phyloP scores from a whole-genome alignment of 2,329 filamentous ascomycete species.

The Fusarium nematophilum region DNA sequence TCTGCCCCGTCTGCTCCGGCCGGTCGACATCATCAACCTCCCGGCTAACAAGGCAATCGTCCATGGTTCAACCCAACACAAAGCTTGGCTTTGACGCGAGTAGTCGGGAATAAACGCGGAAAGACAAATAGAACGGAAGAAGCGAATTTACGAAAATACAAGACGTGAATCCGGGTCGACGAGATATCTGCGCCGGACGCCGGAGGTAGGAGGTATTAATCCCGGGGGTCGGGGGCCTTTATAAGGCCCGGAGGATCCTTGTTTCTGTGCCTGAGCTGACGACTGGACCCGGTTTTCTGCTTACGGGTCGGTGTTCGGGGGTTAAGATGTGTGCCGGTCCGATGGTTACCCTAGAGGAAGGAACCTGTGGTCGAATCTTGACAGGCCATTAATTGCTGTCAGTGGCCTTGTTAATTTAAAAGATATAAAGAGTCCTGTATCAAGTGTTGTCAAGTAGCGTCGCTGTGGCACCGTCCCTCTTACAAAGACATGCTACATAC shows the following conservation, averaged over 20 bases:
- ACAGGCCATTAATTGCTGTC: too few relatives aligned
- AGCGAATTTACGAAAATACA: background rate
- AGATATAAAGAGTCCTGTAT: background rate
- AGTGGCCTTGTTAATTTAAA: too few relatives aligned
- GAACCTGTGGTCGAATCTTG: too few relatives aligned
- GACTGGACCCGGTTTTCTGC: background rate
- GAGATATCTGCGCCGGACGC: background rate
- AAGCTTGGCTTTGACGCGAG: too few relatives aligned
- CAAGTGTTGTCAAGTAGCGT: background rate
- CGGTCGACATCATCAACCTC: constrained; percentile 10
- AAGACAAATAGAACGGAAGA: background rate
- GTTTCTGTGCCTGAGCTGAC: background rate
- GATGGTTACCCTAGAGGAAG: too few relatives aligned
- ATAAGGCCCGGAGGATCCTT: constrained; percentile 11
- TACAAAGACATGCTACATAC: too few relatives aligned
- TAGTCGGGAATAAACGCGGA: too few relatives aligned
- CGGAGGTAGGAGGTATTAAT: constrained; percentile 30
- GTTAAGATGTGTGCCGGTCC: background rate
- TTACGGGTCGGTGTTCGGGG: background rate
- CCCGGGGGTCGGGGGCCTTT: constrained; percentile 28
- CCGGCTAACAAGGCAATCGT: constrained; percentile 36
- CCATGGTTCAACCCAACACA: constrained; percentile 32
- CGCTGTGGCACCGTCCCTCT: too few relatives aligned
- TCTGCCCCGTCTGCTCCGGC: constrained; percentile 16
- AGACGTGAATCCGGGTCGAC: background rate